Conservation (phyloP, 768 basidiomycete genomes). For the Amanita inopinata region DNA sequence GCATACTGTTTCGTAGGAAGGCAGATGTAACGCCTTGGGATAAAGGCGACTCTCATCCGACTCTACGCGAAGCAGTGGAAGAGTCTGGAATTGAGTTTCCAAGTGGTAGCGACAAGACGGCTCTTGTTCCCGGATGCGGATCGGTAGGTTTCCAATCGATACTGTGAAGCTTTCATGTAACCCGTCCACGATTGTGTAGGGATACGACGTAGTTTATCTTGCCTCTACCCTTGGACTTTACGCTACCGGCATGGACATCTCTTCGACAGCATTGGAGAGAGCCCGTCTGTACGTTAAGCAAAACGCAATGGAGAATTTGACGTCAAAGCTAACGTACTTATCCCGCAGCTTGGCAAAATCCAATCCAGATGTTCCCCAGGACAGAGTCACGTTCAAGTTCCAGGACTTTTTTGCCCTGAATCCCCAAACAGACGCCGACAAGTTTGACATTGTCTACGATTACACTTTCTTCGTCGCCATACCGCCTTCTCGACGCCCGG, state of each 20-base stretch:
- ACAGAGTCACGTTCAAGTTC: slow-evolving; percentile 28
- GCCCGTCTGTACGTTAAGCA: slow-evolving; percentile 32
- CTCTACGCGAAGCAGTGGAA: slow-evolving; percentile 5
- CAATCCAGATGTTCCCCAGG: slow-evolving; percentile 14
- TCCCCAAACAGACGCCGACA: slow-evolving; percentile 22
- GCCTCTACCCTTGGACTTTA: slow-evolving; percentile 38
- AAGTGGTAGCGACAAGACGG: slow-evolving; percentile 1
- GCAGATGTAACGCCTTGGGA: slow-evolving; percentile 2
- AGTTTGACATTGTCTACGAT: slow-evolving; percentile 54
- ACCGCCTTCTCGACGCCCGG: slow-evolving; percentile 24
- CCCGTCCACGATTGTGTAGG: too few species aligned
- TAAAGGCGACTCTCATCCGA: not conserved
- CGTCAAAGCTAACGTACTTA: slow-evolving; percentile 7
- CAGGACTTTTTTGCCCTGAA: slow-evolving; percentile 47
- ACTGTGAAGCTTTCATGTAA: not conserved
- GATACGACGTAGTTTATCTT: slow-evolving; percentile 50
- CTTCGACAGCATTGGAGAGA: slow-evolving; percentile 38
- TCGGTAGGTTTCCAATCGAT: not conserved
- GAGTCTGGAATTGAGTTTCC: not conserved
- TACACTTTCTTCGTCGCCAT: slow-evolving; percentile 48
- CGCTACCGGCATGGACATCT: slow-evolving; percentile 46
- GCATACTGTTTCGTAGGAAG: not conserved
- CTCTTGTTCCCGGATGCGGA: slow-evolving; percentile 6
- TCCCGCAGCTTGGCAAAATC: not conserved
- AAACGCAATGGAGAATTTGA: too few species aligned